Conservation (phyloP, 768 basidiomycete species). For the Phanerodontia chrysosporium region DNA sequence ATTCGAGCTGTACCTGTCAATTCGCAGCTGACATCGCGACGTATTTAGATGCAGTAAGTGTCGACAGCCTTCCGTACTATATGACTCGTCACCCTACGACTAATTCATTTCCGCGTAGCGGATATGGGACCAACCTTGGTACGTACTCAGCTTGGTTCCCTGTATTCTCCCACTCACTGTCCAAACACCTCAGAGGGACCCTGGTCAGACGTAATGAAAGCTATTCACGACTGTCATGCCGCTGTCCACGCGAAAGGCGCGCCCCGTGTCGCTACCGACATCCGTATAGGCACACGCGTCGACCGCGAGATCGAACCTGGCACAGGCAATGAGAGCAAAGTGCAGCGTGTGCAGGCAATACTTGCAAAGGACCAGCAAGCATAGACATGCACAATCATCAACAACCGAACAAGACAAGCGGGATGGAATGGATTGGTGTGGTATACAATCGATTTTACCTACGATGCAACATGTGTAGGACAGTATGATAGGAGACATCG, state of each 20-base stretch:
- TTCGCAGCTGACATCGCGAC: conserved; percentile 1
- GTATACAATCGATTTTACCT: no score
- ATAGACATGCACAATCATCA: no score
- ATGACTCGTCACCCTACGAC: neutral
- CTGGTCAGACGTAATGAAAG: conserved; percentile 78
- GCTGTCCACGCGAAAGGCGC: conserved; percentile 78
- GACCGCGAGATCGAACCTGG: conserved; percentile 61
- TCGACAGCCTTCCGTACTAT: neutral
- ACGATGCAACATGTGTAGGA: no score
- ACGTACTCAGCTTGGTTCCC: neutral
- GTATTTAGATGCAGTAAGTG: conserved; percentile 63
- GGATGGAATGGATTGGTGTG: no score
- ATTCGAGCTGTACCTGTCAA: no score
- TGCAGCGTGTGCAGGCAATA: conserved; percentile 78
- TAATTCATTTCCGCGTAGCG: conserved; percentile 39
- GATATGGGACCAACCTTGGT: conserved; percentile 91
- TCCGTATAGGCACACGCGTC: conserved; percentile 88
- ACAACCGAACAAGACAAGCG: no score
- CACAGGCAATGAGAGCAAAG: conserved; percentile 74
- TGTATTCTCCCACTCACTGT: neutral
- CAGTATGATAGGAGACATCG: neutral
- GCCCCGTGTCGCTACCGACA: conserved; percentile 82
- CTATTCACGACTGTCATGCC: conserved; percentile 87
- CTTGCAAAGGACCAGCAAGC: conserved; percentile 37
- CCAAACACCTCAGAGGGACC: conserved; percentile 55